A percentile compares a stretch with the other conserved stretches of the same genome.
Conservation (phyloP, 768 basidiomycete genomes). For the Pulveroboletus sp. region DNA sequence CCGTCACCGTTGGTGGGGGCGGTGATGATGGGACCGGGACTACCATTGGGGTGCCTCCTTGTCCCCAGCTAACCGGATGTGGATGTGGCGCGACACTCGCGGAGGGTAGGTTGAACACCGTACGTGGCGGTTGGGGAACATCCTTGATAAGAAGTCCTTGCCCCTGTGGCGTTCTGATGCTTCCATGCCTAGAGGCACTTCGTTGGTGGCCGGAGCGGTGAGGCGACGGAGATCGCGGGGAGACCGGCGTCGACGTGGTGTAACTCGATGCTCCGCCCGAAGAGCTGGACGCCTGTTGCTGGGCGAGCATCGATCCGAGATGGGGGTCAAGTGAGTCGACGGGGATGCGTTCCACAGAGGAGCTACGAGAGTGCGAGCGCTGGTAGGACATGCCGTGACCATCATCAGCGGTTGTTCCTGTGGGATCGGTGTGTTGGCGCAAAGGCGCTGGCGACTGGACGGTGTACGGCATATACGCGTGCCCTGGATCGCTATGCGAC, state of each 20-base stretch:
- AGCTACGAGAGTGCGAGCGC: conserved; percentile 18
- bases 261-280: conserved; percentile 1
- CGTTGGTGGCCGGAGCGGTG: conserved; percentile 13
- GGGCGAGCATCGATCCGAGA: conserved; percentile 9
- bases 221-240: conserved; percentile 16
- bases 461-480: conserved; percentile 21
- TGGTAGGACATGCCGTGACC: background rate
- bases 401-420: background rate
- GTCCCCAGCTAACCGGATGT: conserved; percentile 6
- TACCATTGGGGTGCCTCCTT: conserved; percentile 1
- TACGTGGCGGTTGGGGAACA: conserved; percentile 19
- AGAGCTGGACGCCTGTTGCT: conserved; percentile 5
- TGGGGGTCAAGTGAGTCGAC: conserved; percentile 12
- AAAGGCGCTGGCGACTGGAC: conserved; percentile 24
- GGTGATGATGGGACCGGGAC: conserved; percentile 1
- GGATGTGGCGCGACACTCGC: conserved; percentile 16
- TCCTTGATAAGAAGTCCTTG: conserved; percentile 14
- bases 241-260: conserved; percentile 16
- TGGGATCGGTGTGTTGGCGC: conserved; percentile 20
- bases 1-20: background rate
- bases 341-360: conserved; percentile 18
- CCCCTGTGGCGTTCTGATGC: conserved; percentile 13
- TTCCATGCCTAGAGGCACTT: conserved; percentile 20
- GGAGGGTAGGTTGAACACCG: conserved; percentile 10
- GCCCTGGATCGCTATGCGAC: conserved; percentile 24